These are phyloP conservation scores for Capsicum rhomboideum DNA, from an alignment of 257 asterid genomes.

Conservation along the genomic window DNA sequence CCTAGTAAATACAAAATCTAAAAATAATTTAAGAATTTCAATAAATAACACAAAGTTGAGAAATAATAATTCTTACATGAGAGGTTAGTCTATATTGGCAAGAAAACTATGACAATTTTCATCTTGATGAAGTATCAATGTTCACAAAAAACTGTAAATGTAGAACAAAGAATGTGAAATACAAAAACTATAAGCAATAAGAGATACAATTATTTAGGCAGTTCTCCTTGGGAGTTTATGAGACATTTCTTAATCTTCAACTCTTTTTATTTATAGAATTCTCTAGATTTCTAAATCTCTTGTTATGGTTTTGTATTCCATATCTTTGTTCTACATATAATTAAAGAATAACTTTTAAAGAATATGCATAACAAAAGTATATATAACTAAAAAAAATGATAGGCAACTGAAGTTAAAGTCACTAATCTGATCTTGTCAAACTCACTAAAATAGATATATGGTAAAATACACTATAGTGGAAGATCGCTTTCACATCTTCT, in stretches of 20 bases:
- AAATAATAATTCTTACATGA: too few relatives aligned
- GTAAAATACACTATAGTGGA: too few relatives aligned
- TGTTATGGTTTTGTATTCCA: not conserved
- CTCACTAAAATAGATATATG: too few relatives aligned
- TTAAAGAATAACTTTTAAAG: not conserved
- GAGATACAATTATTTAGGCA: not conserved
- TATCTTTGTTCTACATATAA: too few relatives aligned
- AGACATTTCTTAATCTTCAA: not conserved
- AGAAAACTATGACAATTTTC: too few relatives aligned
- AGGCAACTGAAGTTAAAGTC: constrained; percentile 6
- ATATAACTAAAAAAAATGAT: not conserved
- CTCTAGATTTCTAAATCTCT: not conserved
- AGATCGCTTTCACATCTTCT: too few relatives aligned
- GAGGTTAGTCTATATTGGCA: too few relatives aligned
- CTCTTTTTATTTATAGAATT: not conserved
- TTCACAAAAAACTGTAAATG: not conserved
- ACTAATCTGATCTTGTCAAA: constrained; percentile 72
- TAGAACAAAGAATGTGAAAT: not conserved
- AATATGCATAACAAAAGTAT: not conserved
- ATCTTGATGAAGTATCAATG: too few relatives aligned
- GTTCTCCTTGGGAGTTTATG: not conserved
- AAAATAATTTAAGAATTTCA: too few relatives aligned
- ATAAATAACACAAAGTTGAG: too few relatives aligned
- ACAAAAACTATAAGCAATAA: not conserved
- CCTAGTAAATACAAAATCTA: too few relatives aligned